Percentiles rank a stretch among this genome's conserved stretches.
Conservation (phyloP, 2,329 filamentous ascomycete species). For the Colletotrichum sp. region DNA sequence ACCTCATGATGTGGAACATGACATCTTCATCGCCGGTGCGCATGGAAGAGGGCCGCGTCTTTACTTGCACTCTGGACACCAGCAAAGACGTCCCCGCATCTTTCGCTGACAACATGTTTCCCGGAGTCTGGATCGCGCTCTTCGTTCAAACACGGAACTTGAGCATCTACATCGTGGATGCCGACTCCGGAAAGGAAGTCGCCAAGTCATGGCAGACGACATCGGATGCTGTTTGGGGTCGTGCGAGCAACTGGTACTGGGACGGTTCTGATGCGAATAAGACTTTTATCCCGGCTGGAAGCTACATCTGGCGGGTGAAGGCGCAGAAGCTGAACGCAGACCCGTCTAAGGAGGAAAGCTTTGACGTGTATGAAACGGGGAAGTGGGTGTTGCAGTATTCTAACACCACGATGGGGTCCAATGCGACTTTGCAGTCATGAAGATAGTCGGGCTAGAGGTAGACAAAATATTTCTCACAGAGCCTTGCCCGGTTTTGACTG, state of each 20-base stretch:
- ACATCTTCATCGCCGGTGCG: not conserved
- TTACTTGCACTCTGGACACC: not conserved
- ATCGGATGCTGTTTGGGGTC: not conserved
- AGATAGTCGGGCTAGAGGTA: not conserved
- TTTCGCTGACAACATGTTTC: not conserved
- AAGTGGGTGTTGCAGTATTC: not conserved
- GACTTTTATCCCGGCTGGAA: not conserved
- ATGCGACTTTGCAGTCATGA: not conserved
- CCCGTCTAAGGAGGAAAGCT: not conserved
- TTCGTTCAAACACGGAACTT: not conserved
- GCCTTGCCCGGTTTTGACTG: too few relatives aligned
- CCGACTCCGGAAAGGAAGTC: not conserved
- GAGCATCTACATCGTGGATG: not conserved
- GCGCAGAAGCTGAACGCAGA: not conserved
- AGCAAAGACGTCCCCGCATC: not conserved
- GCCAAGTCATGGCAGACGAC: not conserved
- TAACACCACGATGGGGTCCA: not conserved
- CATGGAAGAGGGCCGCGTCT: not conserved
- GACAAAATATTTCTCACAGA: not conserved
- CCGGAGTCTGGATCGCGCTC: not conserved
- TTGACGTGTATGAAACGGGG: not conserved
- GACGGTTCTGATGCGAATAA: constrained; percentile 3
- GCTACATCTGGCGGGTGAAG: not conserved
- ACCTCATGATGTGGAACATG: not conserved
- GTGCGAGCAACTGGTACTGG: not conserved